Percentiles rank a stretch among this genome's conserved stretches.
Conservation (phyloP, 179 eudicot species). For the Gypsophila paniculata region DNA sequence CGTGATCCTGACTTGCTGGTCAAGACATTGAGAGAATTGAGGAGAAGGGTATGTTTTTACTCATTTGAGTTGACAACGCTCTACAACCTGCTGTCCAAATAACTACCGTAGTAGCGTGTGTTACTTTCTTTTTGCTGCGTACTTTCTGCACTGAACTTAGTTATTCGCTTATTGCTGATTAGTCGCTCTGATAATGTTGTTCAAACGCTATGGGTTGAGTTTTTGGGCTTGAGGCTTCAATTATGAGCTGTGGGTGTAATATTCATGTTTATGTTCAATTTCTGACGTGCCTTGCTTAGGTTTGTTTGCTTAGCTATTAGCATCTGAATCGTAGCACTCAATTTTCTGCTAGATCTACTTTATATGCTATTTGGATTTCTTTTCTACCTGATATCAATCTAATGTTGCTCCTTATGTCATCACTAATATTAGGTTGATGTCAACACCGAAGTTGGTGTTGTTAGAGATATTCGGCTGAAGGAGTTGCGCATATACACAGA, state of each 20-base stretch:
- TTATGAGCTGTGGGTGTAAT: neutral
- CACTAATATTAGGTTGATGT: slow-evolving; percentile 64
- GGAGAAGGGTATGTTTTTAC: slow-evolving; percentile 73
- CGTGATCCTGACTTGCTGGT: slow-evolving; percentile 96
- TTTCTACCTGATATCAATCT: neutral
- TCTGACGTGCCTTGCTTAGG: neutral
- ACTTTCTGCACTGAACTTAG: neutral
- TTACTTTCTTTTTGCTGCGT: neutral
- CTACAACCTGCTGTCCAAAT: slow-evolving; percentile 14
- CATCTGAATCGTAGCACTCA: neutral
- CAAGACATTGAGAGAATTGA: slow-evolving; percentile 65
- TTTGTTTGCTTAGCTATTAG: neutral
- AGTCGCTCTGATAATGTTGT: neutral
- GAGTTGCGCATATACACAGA: slow-evolving; percentile 90
- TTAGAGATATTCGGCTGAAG: slow-evolving; percentile 80
- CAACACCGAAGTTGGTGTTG: slow-evolving; percentile 95
- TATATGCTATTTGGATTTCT: neutral
- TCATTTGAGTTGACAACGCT: neutral
- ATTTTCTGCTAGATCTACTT: neutral
- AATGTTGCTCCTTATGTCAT: neutral
- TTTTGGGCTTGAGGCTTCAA: neutral
- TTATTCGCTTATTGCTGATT: neutral
- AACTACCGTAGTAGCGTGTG: neutral
- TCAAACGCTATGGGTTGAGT: neutral
- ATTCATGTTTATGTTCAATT: neutral